These are phyloP conservation scores for Naganishia kalamii DNA, from an alignment of 768 basidiomycete genomes.

Conservation along the genomic window DNA sequence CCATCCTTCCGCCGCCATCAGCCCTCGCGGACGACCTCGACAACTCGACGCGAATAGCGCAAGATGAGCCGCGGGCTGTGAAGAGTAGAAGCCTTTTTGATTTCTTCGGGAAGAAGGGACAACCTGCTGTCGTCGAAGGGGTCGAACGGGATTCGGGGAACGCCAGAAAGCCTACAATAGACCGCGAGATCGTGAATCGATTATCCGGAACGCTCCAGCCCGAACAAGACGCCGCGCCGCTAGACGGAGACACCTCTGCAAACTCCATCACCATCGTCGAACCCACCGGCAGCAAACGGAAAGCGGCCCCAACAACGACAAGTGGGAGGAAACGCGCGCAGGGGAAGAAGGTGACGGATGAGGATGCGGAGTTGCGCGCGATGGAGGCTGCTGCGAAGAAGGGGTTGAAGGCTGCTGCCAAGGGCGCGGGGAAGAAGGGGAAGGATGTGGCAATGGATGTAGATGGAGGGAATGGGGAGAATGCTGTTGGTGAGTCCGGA, in stretches of 20 bases:
- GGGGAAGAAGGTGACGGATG: conserved; percentile 14
- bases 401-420: neutral
- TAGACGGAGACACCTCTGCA: neutral
- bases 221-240: neutral
- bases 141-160: neutral
- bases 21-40: neutral
- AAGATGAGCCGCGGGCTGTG: neutral
- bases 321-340: neutral
- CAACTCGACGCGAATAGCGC: neutral
- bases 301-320: neutral
- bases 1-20: too few relatives aligned
- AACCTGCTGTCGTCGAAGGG: neutral
- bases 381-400: conserved; percentile 17
- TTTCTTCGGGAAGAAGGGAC: neutral
- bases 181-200: neutral
- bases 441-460: neutral
- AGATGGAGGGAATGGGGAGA: neutral
- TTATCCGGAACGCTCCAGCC: too few relatives aligned
- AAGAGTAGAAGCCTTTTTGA: neutral
- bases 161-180: neutral
- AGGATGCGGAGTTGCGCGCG: conserved; percentile 23
- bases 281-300: neutral
- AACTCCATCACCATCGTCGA: neutral
- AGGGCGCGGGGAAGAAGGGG: neutral
- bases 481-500: neutral